These are phyloP conservation scores for Mycena galericulata DNA, from an alignment of 768 basidiomycete species.

Conservation along the genomic window DNA sequence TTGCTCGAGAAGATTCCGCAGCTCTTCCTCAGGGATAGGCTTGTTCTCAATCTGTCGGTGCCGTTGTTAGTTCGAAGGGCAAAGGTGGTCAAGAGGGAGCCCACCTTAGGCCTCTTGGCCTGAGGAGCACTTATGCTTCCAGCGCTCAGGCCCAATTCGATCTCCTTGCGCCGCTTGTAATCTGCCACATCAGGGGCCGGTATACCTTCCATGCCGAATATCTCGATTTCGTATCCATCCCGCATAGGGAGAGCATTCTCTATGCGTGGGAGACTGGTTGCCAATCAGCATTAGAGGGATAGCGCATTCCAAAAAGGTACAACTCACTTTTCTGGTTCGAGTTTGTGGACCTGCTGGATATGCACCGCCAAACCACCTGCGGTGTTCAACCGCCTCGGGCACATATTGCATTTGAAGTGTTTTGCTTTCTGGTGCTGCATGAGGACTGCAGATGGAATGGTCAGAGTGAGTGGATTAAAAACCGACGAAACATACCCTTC, in stretches of 20 bases:
- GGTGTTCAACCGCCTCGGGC: slow-evolving; percentile 94
- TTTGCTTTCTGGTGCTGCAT: slow-evolving; percentile 99
- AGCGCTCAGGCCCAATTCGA: slow-evolving; percentile 87
- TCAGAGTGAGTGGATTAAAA: slow-evolving; percentile 11
- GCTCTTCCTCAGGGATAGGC: slow-evolving; percentile 83
- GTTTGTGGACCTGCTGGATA: slow-evolving; percentile 98
- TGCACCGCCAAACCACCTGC: slow-evolving; percentile 98
- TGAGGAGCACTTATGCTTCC: slow-evolving; percentile 87
- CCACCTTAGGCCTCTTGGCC: slow-evolving; percentile 77
- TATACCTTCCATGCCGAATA: slow-evolving; percentile 99
- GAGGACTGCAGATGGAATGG: slow-evolving; percentile 68
- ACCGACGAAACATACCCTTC: slow-evolving; percentile 74
- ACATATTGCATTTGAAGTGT: slow-evolving; percentile 98
- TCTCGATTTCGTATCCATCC: slow-evolving; percentile 98
- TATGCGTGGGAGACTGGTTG: slow-evolving; percentile 79
- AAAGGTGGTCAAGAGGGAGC: not conserved
- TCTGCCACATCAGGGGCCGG: slow-evolving; percentile 94
- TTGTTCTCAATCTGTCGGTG: slow-evolving; percentile 68
- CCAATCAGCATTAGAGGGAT: slow-evolving; percentile 11
- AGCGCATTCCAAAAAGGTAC: not conserved
- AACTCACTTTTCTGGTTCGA: slow-evolving; percentile 91
- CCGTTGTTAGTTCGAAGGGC: not conserved
- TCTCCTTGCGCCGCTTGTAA: slow-evolving; percentile 95
- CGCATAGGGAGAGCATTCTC: slow-evolving; percentile 97
- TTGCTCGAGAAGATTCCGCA: slow-evolving; percentile 86